Conservation (phyloP, 768 basidiomycete species). For the Tulasnella sp. region DNA sequence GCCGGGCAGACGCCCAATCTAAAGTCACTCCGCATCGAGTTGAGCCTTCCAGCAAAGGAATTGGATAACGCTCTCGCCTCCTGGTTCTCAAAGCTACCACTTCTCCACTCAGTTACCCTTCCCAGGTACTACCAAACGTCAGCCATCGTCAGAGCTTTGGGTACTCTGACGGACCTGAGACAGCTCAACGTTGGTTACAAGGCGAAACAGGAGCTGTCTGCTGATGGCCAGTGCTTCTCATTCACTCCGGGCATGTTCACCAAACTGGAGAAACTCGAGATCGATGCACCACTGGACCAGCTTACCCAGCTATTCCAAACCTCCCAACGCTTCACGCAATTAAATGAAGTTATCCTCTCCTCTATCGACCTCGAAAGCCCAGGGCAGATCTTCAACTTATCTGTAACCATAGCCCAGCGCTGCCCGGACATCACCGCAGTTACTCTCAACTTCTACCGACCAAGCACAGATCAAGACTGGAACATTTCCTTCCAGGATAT, state of each 20-base stretch:
- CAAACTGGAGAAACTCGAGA: no score
- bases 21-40: neutral
- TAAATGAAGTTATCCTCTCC: neutral
- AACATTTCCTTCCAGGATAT: neutral
- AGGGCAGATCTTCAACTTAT: neutral
- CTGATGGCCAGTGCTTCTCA: neutral
- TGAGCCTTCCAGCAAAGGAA: no score
- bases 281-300: no score
- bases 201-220: neutral
- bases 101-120: neutral
- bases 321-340: neutral
- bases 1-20: neutral
- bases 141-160: neutral
- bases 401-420: neutral
- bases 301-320: no score
- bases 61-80: neutral
- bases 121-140: neutral
- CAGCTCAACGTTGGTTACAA: neutral
- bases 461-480: neutral
- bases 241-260: no score
- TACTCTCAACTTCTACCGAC: neutral
- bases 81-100: neutral
- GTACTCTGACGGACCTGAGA: neutral
- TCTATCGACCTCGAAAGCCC: neutral
- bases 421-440: neutral